These are phyloP conservation scores for Cucumis hystrix DNA, from an alignment of 306 rosid genomes.

Conservation along the genomic window DNA sequence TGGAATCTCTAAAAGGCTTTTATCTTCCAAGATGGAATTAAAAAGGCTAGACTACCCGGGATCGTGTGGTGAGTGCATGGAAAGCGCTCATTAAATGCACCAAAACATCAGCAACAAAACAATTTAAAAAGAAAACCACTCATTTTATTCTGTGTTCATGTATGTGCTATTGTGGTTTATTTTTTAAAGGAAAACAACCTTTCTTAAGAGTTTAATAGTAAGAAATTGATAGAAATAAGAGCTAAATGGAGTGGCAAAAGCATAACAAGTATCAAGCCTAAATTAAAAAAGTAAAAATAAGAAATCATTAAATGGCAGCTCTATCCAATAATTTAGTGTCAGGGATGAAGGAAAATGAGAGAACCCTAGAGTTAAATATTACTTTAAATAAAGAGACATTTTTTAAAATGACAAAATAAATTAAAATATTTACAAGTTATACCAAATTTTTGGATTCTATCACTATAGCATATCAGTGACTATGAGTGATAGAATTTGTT, in stretches of 20 bases:
- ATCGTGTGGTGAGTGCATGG: slow-evolving; percentile 45
- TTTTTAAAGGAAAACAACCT: not conserved
- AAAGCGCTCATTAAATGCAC: not conserved
- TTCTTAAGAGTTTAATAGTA: not conserved
- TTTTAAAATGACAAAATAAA: too few species aligned
- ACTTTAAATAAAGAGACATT: not conserved
- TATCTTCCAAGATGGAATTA: slow-evolving; percentile 80
- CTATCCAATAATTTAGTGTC: not conserved
- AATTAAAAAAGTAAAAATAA: not conserved
- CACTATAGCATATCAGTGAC: too few species aligned
- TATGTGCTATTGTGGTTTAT: not conserved
- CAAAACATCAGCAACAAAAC: not conserved
- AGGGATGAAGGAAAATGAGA: not conserved
- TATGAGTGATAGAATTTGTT: too few species aligned
- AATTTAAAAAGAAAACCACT: not conserved
- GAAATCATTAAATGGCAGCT: not conserved
- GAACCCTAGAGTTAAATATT: not conserved
- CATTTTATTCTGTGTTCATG: not conserved
- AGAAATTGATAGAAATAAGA: not conserved
- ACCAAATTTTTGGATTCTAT: too few species aligned
- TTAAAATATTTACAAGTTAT: too few species aligned
- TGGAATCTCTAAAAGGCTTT: slow-evolving; percentile 65
- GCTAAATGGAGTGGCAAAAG: not conserved
- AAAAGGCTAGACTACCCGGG: slow-evolving; percentile 94
- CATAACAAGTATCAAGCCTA: not conserved